Percentiles rank a stretch among this genome's conserved stretches.
Conservation (phyloP, 2,329 filamentous ascomycete genomes). For the Raffaelea arxii region DNA sequence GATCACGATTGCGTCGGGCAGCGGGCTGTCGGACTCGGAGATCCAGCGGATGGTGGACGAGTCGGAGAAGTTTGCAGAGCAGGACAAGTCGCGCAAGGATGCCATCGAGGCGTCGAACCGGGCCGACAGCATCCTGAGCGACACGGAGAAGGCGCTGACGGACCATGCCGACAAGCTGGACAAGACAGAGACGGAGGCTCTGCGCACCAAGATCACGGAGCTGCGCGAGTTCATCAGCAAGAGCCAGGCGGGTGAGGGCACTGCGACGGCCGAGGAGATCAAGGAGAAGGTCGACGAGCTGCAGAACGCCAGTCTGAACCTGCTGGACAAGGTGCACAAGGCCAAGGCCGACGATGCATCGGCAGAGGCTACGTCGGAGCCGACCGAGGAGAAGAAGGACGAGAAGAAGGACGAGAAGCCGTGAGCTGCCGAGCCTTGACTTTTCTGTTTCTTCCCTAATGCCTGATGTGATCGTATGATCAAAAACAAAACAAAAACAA, state of each 20-base stretch:
- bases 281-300: conserved; percentile 99
- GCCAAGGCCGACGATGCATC: conserved; percentile 55
- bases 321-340: conserved; percentile 99
- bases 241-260: conserved; percentile 87
- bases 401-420: conserved; percentile 70
- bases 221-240: conserved; percentile 87
- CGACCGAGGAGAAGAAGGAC: conserved; percentile 65
- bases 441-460: no score
- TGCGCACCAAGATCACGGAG: conserved; percentile 83
- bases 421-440: no score
- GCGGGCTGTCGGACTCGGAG: conserved; percentile 87
- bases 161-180: conserved; percentile 94
- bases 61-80: conserved; percentile 90
- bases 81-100: conserved; percentile 93
- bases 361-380: conserved; percentile 39
- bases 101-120: conserved; percentile 96
- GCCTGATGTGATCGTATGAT: conserved; percentile 6
- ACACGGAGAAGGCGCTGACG: conserved; percentile 96
- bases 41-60: conserved; percentile 97
- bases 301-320: conserved; percentile 86
- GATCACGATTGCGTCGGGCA: conserved; percentile 96
- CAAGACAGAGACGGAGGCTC: conserved; percentile 87
- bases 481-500: no score
- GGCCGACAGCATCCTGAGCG: conserved; percentile 90
- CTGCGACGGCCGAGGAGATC: conserved; percentile 78